A percentile compares a stretch with the other conserved stretches of the same genome.
These are phyloP conservation scores for Linanthus parryae DNA, from an alignment of 148 eudicot species.

Conservation along the genomic window DNA sequence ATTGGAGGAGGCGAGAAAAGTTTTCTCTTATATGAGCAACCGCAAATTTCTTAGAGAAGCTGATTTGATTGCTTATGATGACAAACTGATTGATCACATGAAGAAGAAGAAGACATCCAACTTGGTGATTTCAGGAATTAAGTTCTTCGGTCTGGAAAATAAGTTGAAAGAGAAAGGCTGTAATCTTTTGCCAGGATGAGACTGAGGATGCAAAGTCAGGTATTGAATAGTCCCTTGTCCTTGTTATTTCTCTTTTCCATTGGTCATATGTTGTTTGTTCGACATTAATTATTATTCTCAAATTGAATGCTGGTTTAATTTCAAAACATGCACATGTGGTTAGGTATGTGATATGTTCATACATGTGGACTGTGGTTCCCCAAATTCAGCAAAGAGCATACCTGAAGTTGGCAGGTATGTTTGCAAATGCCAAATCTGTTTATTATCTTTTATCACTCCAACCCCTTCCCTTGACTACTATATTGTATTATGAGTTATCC, in stretches of 20 bases:
- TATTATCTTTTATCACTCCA: no score
- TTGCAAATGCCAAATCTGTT: no score
- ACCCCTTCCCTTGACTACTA: no score
- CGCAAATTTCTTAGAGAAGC: slow-evolving; percentile 53
- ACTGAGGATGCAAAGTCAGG: slow-evolving; percentile 10
- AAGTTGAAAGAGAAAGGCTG: slow-evolving; percentile 76
- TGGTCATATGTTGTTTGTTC: no score
- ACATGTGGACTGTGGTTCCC: no score
- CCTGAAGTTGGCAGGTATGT: no score
- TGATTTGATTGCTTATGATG: slow-evolving; percentile 60
- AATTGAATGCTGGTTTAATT: no score
- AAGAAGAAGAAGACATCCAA: slow-evolving; percentile 83
- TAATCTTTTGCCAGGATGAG: slow-evolving; percentile 43
- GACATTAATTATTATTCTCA: no score
- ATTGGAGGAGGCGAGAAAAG: slow-evolving; percentile 75
- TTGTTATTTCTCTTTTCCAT: not conserved
- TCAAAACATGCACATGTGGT: no score
- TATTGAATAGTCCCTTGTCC: not conserved
- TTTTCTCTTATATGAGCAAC: slow-evolving; percentile 53
- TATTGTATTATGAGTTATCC: no score
- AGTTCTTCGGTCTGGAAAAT: slow-evolving; percentile 78
- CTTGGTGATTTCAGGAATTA: slow-evolving; percentile 66
- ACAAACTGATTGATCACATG: slow-evolving; percentile 73
- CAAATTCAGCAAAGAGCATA: no score
- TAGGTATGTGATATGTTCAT: no score